Percentiles rank a stretch among this genome's conserved stretches.
Conservation (phyloP, 179 eudicot genomes). For the Beta corolliflora region DNA sequence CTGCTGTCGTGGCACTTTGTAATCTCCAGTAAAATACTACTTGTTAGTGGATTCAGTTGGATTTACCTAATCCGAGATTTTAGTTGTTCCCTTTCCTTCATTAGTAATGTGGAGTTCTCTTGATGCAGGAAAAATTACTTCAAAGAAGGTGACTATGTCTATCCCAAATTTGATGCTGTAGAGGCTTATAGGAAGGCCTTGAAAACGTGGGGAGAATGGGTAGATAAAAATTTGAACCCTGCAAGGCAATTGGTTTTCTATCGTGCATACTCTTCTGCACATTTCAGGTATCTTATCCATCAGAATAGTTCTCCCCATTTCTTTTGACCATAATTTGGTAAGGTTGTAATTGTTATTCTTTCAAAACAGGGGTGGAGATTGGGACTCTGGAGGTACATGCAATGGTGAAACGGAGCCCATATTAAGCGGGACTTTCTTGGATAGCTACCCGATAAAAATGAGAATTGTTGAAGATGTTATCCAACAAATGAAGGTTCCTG, state of each 20-base stretch:
- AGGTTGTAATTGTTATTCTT: neutral
- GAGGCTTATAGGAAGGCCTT: slow-evolving; percentile 83
- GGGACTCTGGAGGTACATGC: slow-evolving; percentile 97
- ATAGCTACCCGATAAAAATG: slow-evolving; percentile 79
- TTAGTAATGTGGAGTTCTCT: neutral
- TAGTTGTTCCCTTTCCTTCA: neutral
- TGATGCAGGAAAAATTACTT: slow-evolving; percentile 72
- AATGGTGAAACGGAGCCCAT: slow-evolving; percentile 78
- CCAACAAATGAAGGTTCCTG: slow-evolving; percentile 61
- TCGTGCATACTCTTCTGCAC: slow-evolving; percentile 86
- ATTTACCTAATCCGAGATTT: neutral
- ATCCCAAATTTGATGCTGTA: slow-evolving; percentile 66
- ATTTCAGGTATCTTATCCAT: slow-evolving; percentile 55
- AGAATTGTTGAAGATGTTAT: slow-evolving; percentile 76
- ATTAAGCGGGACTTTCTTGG: slow-evolving; percentile 47
- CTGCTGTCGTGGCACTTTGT: neutral
- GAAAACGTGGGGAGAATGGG: slow-evolving; percentile 80
- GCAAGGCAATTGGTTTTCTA: slow-evolving; percentile 60
- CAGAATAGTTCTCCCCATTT: neutral
- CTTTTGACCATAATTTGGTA: neutral
- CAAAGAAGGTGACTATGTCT: slow-evolving; percentile 67
- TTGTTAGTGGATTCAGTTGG: neutral
- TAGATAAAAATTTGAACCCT: slow-evolving; percentile 53
- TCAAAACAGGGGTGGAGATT: slow-evolving; percentile 81
- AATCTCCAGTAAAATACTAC: neutral